Percentiles rank a stretch among this genome's conserved stretches.
Evolutionary conservation across 164 flowering plant genomes (phyloP).

Genomic region (Stephania yunnanensis): DNA sequence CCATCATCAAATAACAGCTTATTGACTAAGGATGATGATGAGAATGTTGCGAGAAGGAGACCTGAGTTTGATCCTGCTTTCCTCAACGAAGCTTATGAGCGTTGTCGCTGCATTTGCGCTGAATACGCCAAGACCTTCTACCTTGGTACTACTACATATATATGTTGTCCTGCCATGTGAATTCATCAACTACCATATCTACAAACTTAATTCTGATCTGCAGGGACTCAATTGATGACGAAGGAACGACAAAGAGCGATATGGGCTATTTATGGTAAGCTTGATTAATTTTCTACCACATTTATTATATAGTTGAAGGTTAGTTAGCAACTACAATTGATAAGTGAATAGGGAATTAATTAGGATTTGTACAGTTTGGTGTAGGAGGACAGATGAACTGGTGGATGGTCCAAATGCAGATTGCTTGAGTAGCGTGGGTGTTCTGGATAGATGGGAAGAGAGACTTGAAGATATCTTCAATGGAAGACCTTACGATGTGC

Average conservation of each 20-base stretch:
- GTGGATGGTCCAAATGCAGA: conserved; percentile 75
- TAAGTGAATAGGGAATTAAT: neutral
- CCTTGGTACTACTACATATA: conserved; percentile 33
- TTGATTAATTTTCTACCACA: too few relatives aligned
- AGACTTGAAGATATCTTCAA: conserved; percentile 54
- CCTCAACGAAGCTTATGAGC: conserved; percentile 56
- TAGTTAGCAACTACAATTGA: too few relatives aligned
- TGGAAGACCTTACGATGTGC: conserved; percentile 66
- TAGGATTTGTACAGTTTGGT: conserved; percentile 50
- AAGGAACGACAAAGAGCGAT: conserved; percentile 64
- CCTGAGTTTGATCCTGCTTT: conserved; percentile 34
- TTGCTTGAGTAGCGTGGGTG: conserved; percentile 33
- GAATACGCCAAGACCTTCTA: conserved; percentile 82
- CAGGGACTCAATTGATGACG: conserved; percentile 76
- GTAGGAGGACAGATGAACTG: conserved; percentile 76
- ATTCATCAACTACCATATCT: neutral
- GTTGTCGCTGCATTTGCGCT: conserved; percentile 51
- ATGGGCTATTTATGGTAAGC: conserved; percentile 78
- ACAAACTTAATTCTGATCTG: neutral
- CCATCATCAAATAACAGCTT: too few relatives aligned
- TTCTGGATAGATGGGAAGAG: conserved; percentile 74
- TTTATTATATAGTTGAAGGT: too few relatives aligned
- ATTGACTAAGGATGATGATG: too few relatives aligned
- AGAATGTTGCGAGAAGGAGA: conserved; percentile 2
- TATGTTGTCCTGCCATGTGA: neutral